Base-by-base conservation (phyloP, 1,284 basidiomycete species). In the Salmacisia buchloeana region DNA sequence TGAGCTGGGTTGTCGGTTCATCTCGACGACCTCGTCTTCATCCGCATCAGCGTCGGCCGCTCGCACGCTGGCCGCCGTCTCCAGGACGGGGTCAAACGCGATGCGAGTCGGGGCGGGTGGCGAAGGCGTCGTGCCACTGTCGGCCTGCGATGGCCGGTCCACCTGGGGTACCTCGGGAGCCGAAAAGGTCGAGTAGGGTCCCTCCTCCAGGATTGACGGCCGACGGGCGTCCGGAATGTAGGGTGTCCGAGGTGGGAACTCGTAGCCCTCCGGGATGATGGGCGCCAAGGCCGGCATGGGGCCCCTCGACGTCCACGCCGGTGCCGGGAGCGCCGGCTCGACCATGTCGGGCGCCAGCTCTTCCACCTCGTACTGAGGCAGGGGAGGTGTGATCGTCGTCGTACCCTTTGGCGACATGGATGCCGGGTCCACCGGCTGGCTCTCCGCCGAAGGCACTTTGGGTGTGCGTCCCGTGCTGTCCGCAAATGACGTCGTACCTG, bases 311-410 rank as follows among this genome's bases (percentile, higher is more conserved):
- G 36, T 38, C 12, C 62, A 39, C 2, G 36, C 52, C 2, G 66
- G 66, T 1, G 63, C 62, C 13, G 63, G 49, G 6, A 54, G 43
- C 1, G 67, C 63, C 2, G 63, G 67, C 62, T 65, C 65, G 33
- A 63, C 63, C 25, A n/a, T n/a, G n/a, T n/a, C n/a, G n/a, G n/a
- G n/a, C n/a, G 7, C 41, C 12, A 66, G 18, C 41, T 64, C 65
- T 38, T 63, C 61, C 2, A 3, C 46, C n/a, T 59, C 61, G 3
- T n/a, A n/a, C n/a, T n/a, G n/a, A n/a, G n/a, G n/a, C n/a, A n/a
- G n/a, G n/a, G n/a, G n/a, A n/a, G n/a, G n/a, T n/a, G n/a, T n/a
- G n/a, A n/a, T n/a, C n/a, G n/a, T n/a, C n/a, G n/a, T n/a, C n/a
- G n/a, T n/a, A n/a, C n/a, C n/a, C n/a, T n/a, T n/a, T n/a, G n/a